Conservation (phyloP, 1,139 yeast genomes). For the Suhomyces guaymorum region DNA sequence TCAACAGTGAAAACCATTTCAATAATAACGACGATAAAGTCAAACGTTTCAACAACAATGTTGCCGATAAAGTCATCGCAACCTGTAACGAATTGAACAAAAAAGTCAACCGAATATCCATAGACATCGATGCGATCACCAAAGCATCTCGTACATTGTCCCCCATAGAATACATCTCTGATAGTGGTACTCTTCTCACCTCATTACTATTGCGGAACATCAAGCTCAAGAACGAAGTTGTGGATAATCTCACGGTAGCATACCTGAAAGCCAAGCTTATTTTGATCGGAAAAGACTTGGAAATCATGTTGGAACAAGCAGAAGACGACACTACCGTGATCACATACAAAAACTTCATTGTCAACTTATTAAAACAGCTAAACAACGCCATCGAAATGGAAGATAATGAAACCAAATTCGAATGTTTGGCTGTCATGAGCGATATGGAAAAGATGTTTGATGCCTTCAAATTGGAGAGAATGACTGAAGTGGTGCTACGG, state of each 20-base stretch:
- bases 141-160: conserved; percentile 41
- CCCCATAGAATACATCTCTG: conserved; percentile 52
- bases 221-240: conserved; percentile 47
- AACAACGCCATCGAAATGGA: conserved; percentile 50
- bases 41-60: conserved; percentile 45
- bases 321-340: conserved; percentile 34
- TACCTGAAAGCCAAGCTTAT: conserved; percentile 59
- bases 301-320: conserved; percentile 32
- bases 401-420: conserved; percentile 54
- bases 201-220: conserved; percentile 51
- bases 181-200: conserved; percentile 58
- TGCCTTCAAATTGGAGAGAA: conserved; percentile 41
- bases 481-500: conserved; percentile 20
- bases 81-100: conserved; percentile 50
- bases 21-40: conserved; percentile 30
- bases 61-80: conserved; percentile 51
- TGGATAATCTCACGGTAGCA: conserved; percentile 53
- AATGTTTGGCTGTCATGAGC: conserved; percentile 58
- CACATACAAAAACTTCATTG: conserved; percentile 54
- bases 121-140: conserved; percentile 50
- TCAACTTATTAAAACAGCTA: conserved; percentile 51
- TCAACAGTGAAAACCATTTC: conserved; percentile 47
- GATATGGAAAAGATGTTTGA: conserved; percentile 68
- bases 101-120: conserved; percentile 40
- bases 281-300: conserved; percentile 56